Evolutionary conservation across 2,329 filamentous ascomycete genomes (phyloP).

Genomic region (Phialocephala subalpina): DNA sequence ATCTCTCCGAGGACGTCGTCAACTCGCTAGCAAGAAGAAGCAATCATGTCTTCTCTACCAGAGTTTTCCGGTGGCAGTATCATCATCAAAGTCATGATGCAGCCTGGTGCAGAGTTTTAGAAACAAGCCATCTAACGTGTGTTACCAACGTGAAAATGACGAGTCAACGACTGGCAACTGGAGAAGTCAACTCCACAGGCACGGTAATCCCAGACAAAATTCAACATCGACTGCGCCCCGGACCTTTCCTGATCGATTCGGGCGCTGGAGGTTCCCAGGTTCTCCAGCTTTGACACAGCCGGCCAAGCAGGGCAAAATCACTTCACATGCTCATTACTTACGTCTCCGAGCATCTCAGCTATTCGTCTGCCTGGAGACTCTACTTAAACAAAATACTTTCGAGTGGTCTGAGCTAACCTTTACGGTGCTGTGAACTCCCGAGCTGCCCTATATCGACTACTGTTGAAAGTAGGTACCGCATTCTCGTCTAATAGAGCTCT

Average conservation of each 20-base stretch:
- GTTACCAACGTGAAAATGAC: slow-evolving; percentile 3
- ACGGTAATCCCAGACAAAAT: slow-evolving; percentile 4
- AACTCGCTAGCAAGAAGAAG: slow-evolving; percentile 5
- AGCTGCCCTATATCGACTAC: not conserved
- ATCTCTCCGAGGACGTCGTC: not conserved
- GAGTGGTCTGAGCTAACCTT: not conserved
- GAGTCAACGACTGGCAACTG: not conserved
- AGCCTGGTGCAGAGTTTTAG: slow-evolving; percentile 13
- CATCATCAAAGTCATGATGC: slow-evolving; percentile 5
- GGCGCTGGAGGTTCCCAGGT: slow-evolving; percentile 1
- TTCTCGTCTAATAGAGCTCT: not conserved
- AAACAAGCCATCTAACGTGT: slow-evolving; percentile 9
- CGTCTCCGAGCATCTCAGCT: not conserved
- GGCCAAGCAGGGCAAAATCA: not conserved
- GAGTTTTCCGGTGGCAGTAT: slow-evolving; percentile 1
- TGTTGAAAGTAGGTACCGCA: not conserved
- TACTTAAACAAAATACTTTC: not conserved
- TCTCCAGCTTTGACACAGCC: slow-evolving; percentile 17
- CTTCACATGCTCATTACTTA: slow-evolving; percentile 2
- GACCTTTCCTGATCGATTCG: slow-evolving; percentile 15
- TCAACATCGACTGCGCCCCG: slow-evolving; percentile 14
- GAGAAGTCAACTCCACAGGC: not conserved
- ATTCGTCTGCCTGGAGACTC: slow-evolving; percentile 1
- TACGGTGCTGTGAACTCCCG: not conserved
- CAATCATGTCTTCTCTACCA: not conserved